A percentile compares a stretch with the other conserved stretches of the same genome.
Evolutionary conservation across 2,329 filamentous ascomycete genomes (phyloP).

Genomic region (Calonectria crousiana): DNA sequence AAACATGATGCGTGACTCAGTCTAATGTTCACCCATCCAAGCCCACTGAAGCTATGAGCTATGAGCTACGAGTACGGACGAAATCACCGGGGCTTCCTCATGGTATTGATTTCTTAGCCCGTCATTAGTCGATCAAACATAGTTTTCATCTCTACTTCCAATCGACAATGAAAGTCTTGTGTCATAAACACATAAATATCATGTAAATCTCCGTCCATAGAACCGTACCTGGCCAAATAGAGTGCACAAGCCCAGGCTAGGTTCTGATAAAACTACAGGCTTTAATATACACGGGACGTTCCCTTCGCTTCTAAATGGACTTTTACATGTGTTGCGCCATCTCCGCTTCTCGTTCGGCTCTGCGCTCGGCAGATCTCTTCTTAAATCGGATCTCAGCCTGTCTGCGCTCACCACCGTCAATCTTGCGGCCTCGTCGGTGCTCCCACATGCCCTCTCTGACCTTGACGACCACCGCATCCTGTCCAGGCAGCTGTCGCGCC

Average conservation of each 20-base stretch:
- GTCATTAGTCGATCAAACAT: too few relatives aligned
- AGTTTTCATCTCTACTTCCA: neutral
- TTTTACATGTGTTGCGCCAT: constrained; percentile 48
- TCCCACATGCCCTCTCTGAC: constrained; percentile 95
- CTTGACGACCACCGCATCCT: constrained; percentile 73
- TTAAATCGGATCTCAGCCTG: constrained; percentile 88
- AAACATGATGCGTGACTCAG: neutral
- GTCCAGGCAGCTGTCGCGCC: constrained; percentile 75
- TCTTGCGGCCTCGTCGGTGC: constrained; percentile 85
- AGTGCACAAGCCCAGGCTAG: constrained; percentile 27
- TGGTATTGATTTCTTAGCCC: neutral
- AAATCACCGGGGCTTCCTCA: neutral
- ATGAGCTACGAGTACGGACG: too few relatives aligned
- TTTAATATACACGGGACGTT: constrained; percentile 43
- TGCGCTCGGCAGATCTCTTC: constrained; percentile 82
- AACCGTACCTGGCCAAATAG: neutral
- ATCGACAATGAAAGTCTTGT: neutral
- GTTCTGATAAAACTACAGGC: constrained; percentile 46
- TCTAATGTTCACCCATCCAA: neutral
- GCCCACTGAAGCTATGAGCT: neutral
- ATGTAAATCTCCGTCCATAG: constrained; percentile 6
- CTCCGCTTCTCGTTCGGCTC: constrained; percentile 69
- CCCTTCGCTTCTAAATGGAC: constrained; percentile 29
- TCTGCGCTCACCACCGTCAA: constrained; percentile 95
- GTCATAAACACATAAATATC: constrained; percentile 6